Conservation (phyloP, 179 eudicot genomes). For the Gypsophila paniculata region DNA sequence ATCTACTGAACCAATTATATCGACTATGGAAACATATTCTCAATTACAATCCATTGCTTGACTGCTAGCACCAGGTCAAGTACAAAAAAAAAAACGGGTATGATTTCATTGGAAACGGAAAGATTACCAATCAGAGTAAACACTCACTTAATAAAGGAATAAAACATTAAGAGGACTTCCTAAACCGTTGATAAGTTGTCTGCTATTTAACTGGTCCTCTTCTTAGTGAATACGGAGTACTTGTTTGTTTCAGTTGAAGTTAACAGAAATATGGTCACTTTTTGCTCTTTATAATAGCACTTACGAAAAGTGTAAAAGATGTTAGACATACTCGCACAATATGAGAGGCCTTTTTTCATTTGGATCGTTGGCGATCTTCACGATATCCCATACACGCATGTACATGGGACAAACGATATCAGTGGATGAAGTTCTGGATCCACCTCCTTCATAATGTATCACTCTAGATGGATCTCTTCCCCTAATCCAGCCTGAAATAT, state of each 20-base stretch:
- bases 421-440: slow-evolving; percentile 85
- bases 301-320: slow-evolving; percentile 12
- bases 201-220: background rate
- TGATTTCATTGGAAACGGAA: slow-evolving; percentile 1
- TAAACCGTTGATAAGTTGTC: background rate
- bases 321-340: slow-evolving; percentile 81
- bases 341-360: slow-evolving; percentile 80
- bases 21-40: background rate
- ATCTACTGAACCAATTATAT: background rate
- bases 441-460: slow-evolving; percentile 97
- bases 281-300: no score
- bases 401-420: slow-evolving; percentile 99
- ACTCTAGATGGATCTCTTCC: slow-evolving; percentile 81
- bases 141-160: background rate
- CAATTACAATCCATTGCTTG: background rate
- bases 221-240: background rate
- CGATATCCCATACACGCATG: slow-evolving; percentile 88
- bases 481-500: slow-evolving; percentile 77
- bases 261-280: no score
- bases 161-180: background rate
- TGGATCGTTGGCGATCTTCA: slow-evolving; percentile 85
- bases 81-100: no score
- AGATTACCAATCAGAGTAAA: background rate
- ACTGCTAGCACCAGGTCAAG: background rate
- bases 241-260: background rate